phyloP scores from a whole-genome alignment of 2,329 filamentous ascomycete species.

The Sarocladiaceae sp. region DNA sequence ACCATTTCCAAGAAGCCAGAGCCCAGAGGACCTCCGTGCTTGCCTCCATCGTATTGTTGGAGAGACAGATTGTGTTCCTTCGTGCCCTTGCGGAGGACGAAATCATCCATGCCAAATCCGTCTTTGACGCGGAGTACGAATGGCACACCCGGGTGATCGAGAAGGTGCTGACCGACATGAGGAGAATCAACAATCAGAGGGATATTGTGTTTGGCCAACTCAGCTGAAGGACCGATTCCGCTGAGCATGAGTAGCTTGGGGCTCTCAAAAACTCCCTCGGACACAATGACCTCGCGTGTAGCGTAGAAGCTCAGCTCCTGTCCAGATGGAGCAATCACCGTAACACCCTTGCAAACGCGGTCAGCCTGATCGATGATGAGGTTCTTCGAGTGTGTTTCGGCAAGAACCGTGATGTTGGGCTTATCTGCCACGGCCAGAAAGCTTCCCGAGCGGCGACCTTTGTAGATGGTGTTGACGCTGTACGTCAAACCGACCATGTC shows the following conservation, averaged over 20 bases:
- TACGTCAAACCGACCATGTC: constrained; percentile 49
- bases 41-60: constrained; percentile 33
- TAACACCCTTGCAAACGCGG: constrained; percentile 39
- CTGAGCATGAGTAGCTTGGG: constrained; percentile 62
- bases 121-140: constrained; percentile 43
- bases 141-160: constrained; percentile 52
- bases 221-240: constrained; percentile 53
- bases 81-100: constrained; percentile 35
- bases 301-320: constrained; percentile 42
- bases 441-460: constrained; percentile 49
- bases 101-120: constrained; percentile 33
- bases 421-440: constrained; percentile 48
- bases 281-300: constrained; percentile 40
- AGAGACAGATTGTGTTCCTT: no score
- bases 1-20: constrained; percentile 44
- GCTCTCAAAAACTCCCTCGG: constrained; percentile 55
- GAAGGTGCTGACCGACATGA: constrained; percentile 60
- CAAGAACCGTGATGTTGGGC: constrained; percentile 49
- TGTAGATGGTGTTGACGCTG: constrained; percentile 52
- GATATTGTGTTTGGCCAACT: constrained; percentile 52
- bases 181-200: constrained; percentile 49
- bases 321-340: constrained; percentile 30
- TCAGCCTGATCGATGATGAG: constrained; percentile 44
- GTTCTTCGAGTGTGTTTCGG: constrained; percentile 44
- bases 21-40: constrained; percentile 34